Conservation (phyloP, 768 basidiomycete genomes). For the Boletus patriciae region DNA sequence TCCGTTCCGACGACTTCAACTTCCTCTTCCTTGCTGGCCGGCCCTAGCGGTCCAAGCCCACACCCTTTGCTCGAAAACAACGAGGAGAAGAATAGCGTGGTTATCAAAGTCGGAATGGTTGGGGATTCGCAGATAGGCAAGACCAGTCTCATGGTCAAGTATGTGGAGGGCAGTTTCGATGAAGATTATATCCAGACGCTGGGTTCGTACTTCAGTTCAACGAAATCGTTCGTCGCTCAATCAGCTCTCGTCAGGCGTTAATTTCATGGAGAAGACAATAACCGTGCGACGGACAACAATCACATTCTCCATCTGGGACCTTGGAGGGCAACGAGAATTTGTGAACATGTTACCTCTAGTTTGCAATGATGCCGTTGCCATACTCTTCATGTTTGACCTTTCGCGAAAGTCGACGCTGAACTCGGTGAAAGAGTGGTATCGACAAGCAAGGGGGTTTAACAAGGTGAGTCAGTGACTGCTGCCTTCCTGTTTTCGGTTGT, state of each 20-base stretch:
- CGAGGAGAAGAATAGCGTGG: conserved; percentile 86
- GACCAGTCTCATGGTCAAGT: conserved; percentile 99
- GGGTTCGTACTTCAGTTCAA: conserved; percentile 50
- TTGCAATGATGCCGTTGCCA: conserved; percentile 99
- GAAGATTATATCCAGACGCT: conserved; percentile 99
- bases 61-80: conserved; percentile 55
- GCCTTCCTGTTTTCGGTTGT: neutral
- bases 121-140: conserved; percentile 99
- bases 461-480: conserved; percentile 58
- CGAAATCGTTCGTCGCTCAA: conserved; percentile 6
- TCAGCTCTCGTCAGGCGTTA: conserved; percentile 62
- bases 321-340: conserved; percentile 96
- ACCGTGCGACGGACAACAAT: conserved; percentile 97
- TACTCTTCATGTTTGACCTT: conserved; percentile 99
- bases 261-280: conserved; percentile 99
- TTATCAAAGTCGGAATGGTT: conserved; percentile 99
- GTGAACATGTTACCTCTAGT: conserved; percentile 99
- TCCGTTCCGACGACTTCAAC: conserved; percentile 52
- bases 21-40: conserved; percentile 43
- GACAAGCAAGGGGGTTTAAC: conserved; percentile 98
- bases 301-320: conserved; percentile 99
- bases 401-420: conserved; percentile 96
- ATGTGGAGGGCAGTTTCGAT: conserved; percentile 97
- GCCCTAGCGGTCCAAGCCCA: conserved; percentile 54
- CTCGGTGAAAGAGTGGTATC: conserved; percentile 99